phyloP scores from a whole-genome alignment of 768 basidiomycete species.

The Lactifluus subvellereus region DNA sequence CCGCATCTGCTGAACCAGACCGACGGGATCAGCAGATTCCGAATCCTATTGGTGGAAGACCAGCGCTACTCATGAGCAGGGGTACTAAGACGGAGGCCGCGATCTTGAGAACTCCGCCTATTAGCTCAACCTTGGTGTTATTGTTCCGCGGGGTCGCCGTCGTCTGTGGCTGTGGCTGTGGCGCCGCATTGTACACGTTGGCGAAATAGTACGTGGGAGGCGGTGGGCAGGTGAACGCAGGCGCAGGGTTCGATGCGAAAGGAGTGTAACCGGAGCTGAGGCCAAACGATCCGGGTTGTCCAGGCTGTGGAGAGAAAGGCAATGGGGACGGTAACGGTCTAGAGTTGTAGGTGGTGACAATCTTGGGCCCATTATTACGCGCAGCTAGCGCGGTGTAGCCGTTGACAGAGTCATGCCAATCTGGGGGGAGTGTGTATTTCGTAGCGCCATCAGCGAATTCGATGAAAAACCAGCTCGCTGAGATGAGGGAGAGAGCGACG shows the following conservation, averaged over 20 bases:
- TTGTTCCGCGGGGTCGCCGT: neutral
- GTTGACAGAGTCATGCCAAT: conserved; percentile 1
- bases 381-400: neutral
- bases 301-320: neutral
- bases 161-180: neutral
- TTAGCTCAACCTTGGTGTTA: neutral
- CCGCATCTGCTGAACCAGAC: neutral
- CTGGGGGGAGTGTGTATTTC: neutral
- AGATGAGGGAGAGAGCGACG: conserved; percentile 12
- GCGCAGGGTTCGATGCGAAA: neutral
- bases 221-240: neutral
- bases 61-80: neutral
- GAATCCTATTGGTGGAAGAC: neutral
- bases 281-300: neutral
- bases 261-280: neutral
- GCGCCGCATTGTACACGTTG: neutral
- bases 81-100: neutral
- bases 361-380: neutral
- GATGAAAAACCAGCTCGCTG: conserved; percentile 9
- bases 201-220: neutral
- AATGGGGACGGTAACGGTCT: neutral
- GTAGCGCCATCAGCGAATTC: conserved; percentile 8
- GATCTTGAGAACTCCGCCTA: conserved; percentile 7
- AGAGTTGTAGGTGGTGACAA: neutral
- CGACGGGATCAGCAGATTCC: neutral